These are phyloP conservation scores for Plectosphaerella cucumerina DNA, from an alignment of 2,329 filamentous ascomycete species.

Conservation along the genomic window DNA sequence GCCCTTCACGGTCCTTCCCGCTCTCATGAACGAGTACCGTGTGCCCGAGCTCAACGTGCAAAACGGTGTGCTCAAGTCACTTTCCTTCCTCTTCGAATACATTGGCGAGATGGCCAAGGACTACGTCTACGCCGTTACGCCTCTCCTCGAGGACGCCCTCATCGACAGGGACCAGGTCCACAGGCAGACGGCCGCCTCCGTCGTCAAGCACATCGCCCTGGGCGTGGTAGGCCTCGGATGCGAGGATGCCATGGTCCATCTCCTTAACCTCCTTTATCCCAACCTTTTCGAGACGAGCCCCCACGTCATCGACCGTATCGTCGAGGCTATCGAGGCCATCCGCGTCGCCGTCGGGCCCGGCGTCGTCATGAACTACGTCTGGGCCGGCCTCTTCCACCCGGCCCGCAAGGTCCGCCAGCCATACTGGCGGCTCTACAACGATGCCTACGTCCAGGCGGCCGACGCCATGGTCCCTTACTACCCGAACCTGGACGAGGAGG, in stretches of 20 bases:
- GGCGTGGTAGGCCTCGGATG: constrained; percentile 97
- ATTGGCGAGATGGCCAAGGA: constrained; percentile 99
- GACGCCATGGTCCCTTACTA: constrained; percentile 98
- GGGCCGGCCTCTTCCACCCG: constrained; percentile 95
- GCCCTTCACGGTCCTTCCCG: constrained; percentile 96
- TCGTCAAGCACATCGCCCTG: constrained; percentile 96
- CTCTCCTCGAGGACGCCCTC: constrained; percentile 90
- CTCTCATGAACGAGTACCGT: constrained; percentile 98
- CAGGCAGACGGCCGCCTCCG: constrained; percentile 90
- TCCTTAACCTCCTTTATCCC: constrained; percentile 92
- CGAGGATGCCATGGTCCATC: constrained; percentile 96
- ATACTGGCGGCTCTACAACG: constrained; percentile 96
- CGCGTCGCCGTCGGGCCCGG: constrained; percentile 90
- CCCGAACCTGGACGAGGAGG: constrained; percentile 78
- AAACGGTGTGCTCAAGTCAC: constrained; percentile 94
- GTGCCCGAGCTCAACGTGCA: constrained; percentile 98
- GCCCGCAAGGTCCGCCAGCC: constrained; percentile 90
- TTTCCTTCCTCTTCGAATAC: constrained; percentile 97
- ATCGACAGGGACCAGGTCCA: constrained; percentile 98
- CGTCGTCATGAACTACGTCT: constrained; percentile 94
- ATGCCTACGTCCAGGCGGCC: constrained; percentile 89
- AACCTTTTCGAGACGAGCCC: constrained; percentile 98
- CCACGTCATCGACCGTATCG: constrained; percentile 96
- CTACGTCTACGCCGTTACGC: constrained; percentile 97
- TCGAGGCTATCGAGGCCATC: constrained; percentile 95